Evolutionary conservation across 164 flowering plant species (phyloP).

Genomic region (Magnolia changhungtana): DNA sequence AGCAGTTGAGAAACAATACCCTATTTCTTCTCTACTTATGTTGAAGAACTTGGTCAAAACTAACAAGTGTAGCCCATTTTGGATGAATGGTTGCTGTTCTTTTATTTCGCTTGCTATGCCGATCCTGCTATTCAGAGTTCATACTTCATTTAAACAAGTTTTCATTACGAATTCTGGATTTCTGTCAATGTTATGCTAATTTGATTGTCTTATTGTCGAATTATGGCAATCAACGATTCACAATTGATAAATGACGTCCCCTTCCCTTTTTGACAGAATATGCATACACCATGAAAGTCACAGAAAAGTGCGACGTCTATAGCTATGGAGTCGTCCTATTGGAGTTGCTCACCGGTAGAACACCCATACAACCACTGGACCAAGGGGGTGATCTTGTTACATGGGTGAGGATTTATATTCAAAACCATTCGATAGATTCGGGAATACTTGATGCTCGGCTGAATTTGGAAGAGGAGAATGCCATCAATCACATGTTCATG

Average conservation of each 20-base stretch:
- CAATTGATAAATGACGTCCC: neutral
- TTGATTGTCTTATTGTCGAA: neutral
- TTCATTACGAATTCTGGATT: neutral
- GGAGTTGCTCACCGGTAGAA: conserved; percentile 79
- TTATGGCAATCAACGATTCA: neutral
- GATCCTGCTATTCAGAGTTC: neutral
- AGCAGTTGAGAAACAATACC: no score
- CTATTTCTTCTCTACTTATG: neutral
- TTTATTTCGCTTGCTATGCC: neutral
- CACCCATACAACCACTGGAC: conserved; percentile 83
- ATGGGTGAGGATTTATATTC: conserved; percentile 53
- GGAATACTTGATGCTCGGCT: conserved; percentile 63
- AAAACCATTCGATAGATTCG: conserved; percentile 45
- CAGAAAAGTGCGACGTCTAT: conserved; percentile 86
- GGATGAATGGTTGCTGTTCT: neutral
- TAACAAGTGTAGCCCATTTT: no score
- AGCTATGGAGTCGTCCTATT: conserved; percentile 91
- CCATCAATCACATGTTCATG: conserved; percentile 60
- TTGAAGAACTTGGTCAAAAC: no score
- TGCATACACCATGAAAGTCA: conserved; percentile 94
- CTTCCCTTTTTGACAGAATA: conserved; percentile 51
- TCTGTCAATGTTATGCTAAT: neutral
- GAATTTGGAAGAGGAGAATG: conserved; percentile 36
- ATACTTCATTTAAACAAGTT: neutral
- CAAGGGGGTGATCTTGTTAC: conserved; percentile 87